phyloP scores from a whole-genome alignment of 2,329 filamentous ascomycete species.

The Aspergillus tubingensis region DNA sequence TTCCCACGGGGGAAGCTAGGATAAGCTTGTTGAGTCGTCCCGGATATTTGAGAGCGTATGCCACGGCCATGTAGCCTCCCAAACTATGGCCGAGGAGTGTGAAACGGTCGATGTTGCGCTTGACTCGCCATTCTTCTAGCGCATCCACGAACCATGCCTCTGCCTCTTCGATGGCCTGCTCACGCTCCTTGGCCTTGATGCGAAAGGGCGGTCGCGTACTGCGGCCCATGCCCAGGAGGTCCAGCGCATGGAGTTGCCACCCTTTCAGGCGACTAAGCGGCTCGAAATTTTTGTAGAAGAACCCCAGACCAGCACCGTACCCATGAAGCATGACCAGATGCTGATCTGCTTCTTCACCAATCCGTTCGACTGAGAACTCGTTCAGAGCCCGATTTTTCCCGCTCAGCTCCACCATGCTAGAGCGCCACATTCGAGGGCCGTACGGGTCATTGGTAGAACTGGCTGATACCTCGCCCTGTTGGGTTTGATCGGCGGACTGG shows the following conservation, averaged over 20 bases:
- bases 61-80: slow-evolving; percentile 91
- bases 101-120: slow-evolving; percentile 87
- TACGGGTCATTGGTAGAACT: slow-evolving; percentile 69
- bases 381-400: slow-evolving; percentile 88
- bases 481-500: slow-evolving; percentile 38
- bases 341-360: slow-evolving; percentile 76
- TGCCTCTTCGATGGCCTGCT: slow-evolving; percentile 80
- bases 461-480: slow-evolving; percentile 48
- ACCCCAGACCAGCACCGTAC: slow-evolving; percentile 92
- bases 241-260: slow-evolving; percentile 90
- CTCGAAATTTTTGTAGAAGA: slow-evolving; percentile 99
- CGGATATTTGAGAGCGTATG: slow-evolving; percentile 95
- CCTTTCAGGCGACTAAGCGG: slow-evolving; percentile 74
- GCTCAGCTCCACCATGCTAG: slow-evolving; percentile 77
- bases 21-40: slow-evolving; percentile 94
- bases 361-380: slow-evolving; percentile 85
- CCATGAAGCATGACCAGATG: slow-evolving; percentile 95
- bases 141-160: slow-evolving; percentile 97
- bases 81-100: slow-evolving; percentile 91
- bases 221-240: slow-evolving; percentile 92
- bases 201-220: slow-evolving; percentile 81
- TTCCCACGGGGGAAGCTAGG: slow-evolving; percentile 87
- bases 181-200: slow-evolving; percentile 77
- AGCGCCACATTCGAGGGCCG: slow-evolving; percentile 82
- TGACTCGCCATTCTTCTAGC: slow-evolving; percentile 90